phyloP scores from a whole-genome alignment of 164 flowering plant species.

The Umbilicus rupestris region DNA sequence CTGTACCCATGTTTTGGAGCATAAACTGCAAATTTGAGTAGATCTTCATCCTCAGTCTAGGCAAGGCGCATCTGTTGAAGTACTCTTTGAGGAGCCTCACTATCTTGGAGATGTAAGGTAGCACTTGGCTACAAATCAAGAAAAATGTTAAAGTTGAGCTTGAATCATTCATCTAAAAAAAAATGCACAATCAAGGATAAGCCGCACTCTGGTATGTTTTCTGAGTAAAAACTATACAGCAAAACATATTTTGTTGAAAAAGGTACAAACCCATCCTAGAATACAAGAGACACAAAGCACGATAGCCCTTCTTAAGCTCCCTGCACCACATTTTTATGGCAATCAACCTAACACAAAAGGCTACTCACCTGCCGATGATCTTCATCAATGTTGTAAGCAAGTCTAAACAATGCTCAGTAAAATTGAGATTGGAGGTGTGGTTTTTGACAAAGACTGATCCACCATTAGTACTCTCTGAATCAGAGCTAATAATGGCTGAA shows the following conservation, averaged over 20 bases:
- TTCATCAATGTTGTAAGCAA: constrained; percentile 52
- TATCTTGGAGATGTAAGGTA: constrained; percentile 63
- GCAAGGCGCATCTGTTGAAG: constrained; percentile 41
- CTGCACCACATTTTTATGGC: too few relatives aligned
- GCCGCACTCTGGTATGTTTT: too few relatives aligned
- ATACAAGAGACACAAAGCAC: too few relatives aligned
- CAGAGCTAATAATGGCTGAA: constrained; percentile 49
- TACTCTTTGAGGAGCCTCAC: constrained; percentile 44
- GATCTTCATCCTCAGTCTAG: constrained; percentile 58
- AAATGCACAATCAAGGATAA: too few relatives aligned
- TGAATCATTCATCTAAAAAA: not conserved
- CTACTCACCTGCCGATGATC: constrained; percentile 50
- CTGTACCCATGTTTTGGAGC: constrained; percentile 69
- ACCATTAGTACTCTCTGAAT: constrained; percentile 62
- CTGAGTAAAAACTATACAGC: too few relatives aligned
- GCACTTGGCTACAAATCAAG: constrained; percentile 58
- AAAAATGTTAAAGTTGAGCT: constrained; percentile 1
- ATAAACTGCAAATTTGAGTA: constrained; percentile 47
- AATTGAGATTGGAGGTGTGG: constrained; percentile 29
- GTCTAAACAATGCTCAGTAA: constrained; percentile 39
- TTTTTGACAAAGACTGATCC: constrained; percentile 56
- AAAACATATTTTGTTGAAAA: too few relatives aligned
- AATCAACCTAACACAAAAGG: not conserved
- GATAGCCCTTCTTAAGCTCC: too few relatives aligned
- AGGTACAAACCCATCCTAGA: too few relatives aligned